Evolutionary conservation across 1,139 yeast species (phyloP).

Genomic region (Sugiyamaella pinicola): DNA sequence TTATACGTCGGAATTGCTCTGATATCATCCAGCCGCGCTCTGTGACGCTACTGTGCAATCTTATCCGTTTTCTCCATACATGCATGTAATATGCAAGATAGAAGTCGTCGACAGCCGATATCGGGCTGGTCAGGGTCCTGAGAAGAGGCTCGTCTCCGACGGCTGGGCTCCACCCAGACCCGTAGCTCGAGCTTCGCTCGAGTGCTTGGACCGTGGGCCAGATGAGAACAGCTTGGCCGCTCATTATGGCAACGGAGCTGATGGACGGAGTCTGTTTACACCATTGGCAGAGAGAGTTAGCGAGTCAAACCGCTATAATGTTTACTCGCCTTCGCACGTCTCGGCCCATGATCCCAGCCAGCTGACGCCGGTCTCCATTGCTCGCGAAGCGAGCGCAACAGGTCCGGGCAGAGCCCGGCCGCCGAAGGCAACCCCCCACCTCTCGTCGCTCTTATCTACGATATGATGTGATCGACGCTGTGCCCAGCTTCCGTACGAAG

Average conservation of each 20-base stretch:
- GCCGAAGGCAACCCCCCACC: too few relatives aligned
- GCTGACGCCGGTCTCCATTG: neutral
- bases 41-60: too few relatives aligned
- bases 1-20: neutral
- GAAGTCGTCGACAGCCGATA: conserved; percentile 1
- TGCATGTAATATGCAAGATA: conserved; percentile 1
- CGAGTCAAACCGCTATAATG: too few relatives aligned
- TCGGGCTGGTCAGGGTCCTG: too few relatives aligned
- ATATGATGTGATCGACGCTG: too few relatives aligned
- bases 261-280: too few relatives aligned
- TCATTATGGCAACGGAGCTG: too few relatives aligned
- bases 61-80: neutral
- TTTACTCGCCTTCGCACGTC: neutral
- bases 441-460: too few relatives aligned
- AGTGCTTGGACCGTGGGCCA: too few relatives aligned
- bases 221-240: too few relatives aligned
- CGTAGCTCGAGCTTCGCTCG: neutral
- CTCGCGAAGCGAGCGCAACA: neutral
- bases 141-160: neutral
- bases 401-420: conserved; percentile 2
- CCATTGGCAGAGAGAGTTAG: too few relatives aligned
- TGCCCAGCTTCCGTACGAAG: neutral
- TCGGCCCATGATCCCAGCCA: neutral
- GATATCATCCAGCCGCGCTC: neutral
- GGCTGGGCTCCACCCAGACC: neutral